phyloP scores from a whole-genome alignment of 2,329 filamentous ascomycete species.

The Pestalotiopsis sp. region DNA sequence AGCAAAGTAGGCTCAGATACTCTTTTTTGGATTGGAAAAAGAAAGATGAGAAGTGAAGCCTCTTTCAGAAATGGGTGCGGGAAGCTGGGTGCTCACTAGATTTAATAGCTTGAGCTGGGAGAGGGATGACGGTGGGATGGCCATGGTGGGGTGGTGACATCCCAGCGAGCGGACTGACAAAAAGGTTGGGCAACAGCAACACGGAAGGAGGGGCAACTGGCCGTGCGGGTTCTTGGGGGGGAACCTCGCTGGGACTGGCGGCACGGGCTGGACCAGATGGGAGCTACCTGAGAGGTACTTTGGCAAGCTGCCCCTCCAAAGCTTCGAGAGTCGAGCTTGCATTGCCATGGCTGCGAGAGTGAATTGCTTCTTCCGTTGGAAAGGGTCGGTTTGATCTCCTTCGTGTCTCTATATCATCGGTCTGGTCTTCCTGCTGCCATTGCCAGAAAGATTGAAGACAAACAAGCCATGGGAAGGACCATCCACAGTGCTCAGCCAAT shows the following conservation, averaged over 20 bases:
- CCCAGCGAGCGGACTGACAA: not conserved
- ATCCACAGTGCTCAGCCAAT: not conserved
- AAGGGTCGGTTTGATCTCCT: not conserved
- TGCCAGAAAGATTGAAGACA: not conserved
- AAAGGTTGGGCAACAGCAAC: constrained; percentile 11
- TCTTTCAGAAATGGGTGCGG: not conserved
- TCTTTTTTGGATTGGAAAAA: not conserved
- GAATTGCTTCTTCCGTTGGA: not conserved
- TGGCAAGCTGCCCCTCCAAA: constrained; percentile 3
- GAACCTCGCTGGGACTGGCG: not conserved
- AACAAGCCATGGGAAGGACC: not conserved
- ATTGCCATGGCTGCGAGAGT: not conserved
- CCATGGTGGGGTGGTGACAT: constrained; percentile 14
- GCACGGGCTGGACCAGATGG: not conserved
- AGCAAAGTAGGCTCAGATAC: not conserved
- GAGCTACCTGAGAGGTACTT: constrained; percentile 12
- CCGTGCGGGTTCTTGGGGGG: constrained; percentile 1
- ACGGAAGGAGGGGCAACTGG: constrained; percentile 12
- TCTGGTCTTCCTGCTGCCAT: not conserved
- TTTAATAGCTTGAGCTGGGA: constrained; percentile 13
- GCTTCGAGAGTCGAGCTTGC: not conserved
- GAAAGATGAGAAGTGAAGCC: constrained; percentile 1
- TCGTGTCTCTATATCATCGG: not conserved
- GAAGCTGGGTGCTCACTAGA: constrained; percentile 1
- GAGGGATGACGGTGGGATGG: constrained; percentile 11